Conservation (phyloP, 129 eudicot species). For the Dittrichia graveolens region DNA sequence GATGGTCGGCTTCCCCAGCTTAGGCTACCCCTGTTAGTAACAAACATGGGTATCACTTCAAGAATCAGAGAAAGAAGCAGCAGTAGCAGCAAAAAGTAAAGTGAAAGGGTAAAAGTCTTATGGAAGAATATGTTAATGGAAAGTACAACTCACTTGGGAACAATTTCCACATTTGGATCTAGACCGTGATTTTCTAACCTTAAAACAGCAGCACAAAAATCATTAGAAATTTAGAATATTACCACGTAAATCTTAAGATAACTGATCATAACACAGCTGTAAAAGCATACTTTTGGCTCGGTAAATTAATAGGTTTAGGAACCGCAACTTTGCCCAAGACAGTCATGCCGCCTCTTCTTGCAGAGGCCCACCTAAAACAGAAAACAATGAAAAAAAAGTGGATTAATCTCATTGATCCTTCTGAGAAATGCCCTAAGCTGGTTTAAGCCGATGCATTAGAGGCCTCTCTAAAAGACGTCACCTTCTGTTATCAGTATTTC, state of each 20-base stretch:
- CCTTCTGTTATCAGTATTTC: too few species aligned
- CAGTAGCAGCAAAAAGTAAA: not conserved
- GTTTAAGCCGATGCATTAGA: not conserved
- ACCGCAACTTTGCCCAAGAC: conserved; percentile 96
- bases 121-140: not conserved
- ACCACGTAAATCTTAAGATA: not conserved
- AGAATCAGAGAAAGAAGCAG: not conserved
- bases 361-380: conserved; percentile 67
- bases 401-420: not conserved
- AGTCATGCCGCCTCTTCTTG: conserved; percentile 97
- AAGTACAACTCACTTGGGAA: conserved; percentile 85
- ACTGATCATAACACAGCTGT: conserved; percentile 3
- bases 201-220: conserved; percentile 29
- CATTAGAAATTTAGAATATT: conserved; percentile 35
- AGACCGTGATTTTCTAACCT: conserved; percentile 98
- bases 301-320: conserved; percentile 96
- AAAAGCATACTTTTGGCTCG: conserved; percentile 80
- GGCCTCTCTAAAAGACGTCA: too few species aligned
- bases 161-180: conserved; percentile 93
- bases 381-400: conserved; percentile 9
- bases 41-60: conserved; percentile 3
- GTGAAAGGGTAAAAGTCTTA: not conserved
- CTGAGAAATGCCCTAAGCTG: not conserved
- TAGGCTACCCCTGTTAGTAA: conserved; percentile 69
- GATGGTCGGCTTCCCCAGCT: conserved; percentile 95